Percentiles rank a stretch among this genome's conserved stretches.
phyloP scores from a whole-genome alignment of 371 early-diverging fungal genomes.

The Thermomucor indicae-seudaticae region DNA sequence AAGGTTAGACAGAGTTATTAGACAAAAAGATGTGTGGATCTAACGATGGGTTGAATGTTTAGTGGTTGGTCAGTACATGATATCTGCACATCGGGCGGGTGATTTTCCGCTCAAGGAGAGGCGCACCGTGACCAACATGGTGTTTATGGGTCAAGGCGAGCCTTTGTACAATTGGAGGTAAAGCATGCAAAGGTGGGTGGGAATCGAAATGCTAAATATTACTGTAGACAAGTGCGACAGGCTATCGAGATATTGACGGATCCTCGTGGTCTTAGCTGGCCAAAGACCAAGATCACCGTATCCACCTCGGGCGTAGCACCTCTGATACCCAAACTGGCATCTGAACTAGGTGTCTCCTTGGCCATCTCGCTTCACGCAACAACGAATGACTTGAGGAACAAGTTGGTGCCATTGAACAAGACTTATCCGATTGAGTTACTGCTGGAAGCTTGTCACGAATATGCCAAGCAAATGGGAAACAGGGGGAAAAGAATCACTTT shows the following conservation, averaged over 20 bases:
- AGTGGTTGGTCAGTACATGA: slow-evolving; percentile 86
- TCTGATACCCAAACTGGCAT: slow-evolving; percentile 66
- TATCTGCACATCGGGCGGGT: slow-evolving; percentile 54
- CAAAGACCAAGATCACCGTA: slow-evolving; percentile 76
- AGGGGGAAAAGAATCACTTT: slow-evolving; percentile 64
- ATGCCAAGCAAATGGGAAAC: slow-evolving; percentile 47
- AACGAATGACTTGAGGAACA: slow-evolving; percentile 69
- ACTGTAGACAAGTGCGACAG: slow-evolving; percentile 54
- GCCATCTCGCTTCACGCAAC: slow-evolving; percentile 91
- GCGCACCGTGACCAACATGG: slow-evolving; percentile 72
- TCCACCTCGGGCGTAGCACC: slow-evolving; percentile 92
- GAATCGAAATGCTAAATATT: neutral
- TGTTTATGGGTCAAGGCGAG: slow-evolving; percentile 94
- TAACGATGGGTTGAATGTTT: neutral
- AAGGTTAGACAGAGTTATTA: slow-evolving; percentile 1
- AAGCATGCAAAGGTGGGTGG: neutral
- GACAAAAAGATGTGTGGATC: neutral
- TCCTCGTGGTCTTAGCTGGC: slow-evolving; percentile 60
- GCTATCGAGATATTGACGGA: slow-evolving; percentile 77
- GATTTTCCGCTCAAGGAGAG: slow-evolving; percentile 48
- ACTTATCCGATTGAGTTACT: slow-evolving; percentile 69
- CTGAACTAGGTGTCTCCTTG: slow-evolving; percentile 76
- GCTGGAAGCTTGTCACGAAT: slow-evolving; percentile 68
- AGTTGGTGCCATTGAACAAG: slow-evolving; percentile 86
- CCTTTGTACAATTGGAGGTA: slow-evolving; percentile 81